Base-by-base conservation (phyloP, 2,329 filamentous ascomycete species). In the Epichloe coenophiala region DNA sequence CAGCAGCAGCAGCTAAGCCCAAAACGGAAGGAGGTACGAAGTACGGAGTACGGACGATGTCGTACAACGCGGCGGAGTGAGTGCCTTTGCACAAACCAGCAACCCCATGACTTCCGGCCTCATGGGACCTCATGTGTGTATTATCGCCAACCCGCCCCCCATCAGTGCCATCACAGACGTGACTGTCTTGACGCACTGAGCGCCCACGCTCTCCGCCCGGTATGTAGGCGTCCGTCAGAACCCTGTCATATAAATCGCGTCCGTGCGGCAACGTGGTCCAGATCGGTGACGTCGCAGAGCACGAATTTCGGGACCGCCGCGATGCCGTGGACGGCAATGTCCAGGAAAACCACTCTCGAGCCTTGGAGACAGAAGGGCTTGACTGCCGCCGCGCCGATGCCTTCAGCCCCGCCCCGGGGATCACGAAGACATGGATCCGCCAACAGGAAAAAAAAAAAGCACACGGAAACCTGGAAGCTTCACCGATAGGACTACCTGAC, bases 341-440 rank as follows among this genome's bases (percentile, higher is more conserved):
- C 72, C 5, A 74, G 57, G 55, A 75, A 69, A 35, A 72, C 56
- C 45, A 74, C 71, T 13, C 61, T 54, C n/a, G 65, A 63, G n/a
- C 71, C 69, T 47, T 74, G 71, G 2, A 62, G 58, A 49, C 66
- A 66, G 56, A 74, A 74, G 37, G 66, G 58, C 56, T 72, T 66
- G 19, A 73, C 71, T 8, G 67, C 64, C 2, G 67, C 58, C 1
- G 69, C 67, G 37, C 72, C 72, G 50, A 75, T 74, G 12, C 72
- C 72, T 49, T 69, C 65, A 35, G 71, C 71, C 2, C 69, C 72
- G 37, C 23, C 23, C 23, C 6, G 23, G 23, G 23, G 23, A 6
- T 23, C 23, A 23, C 23, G 23, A 23, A 23, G 23, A 23, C 5
- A 23, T 23, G 5, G 5, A 23, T 23, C 6, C 23, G 23, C 23